Evolutionary conservation across 768 basidiomycete genomes (phyloP).

Genomic region (Mycena olivaceomarginata): DNA sequence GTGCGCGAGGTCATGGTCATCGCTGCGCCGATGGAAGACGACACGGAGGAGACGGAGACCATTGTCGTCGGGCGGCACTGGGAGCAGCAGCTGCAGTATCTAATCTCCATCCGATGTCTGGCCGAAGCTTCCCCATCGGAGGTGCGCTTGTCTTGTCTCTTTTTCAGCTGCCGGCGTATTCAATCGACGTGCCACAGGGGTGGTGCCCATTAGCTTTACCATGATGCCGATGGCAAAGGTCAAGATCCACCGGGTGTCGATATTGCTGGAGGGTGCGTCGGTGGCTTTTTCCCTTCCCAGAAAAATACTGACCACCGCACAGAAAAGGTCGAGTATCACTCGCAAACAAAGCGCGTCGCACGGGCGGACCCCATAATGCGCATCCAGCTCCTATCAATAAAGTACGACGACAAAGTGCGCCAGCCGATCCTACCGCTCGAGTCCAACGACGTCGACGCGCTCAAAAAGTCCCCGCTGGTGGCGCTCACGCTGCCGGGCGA

Average conservation of each 20-base stretch:
- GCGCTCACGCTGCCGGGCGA: slow-evolving; percentile 67
- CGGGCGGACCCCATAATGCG: slow-evolving; percentile 81
- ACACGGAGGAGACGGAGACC: slow-evolving; percentile 88
- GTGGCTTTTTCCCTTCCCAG: background rate
- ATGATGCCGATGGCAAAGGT: slow-evolving; percentile 91
- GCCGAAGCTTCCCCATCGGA: slow-evolving; percentile 89
- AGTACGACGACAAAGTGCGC: slow-evolving; percentile 70
- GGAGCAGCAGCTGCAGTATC: slow-evolving; percentile 92
- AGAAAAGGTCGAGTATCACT: slow-evolving; percentile 92
- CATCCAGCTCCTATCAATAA: slow-evolving; percentile 78
- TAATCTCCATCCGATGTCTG: slow-evolving; percentile 84
- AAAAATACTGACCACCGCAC: slow-evolving; percentile 16
- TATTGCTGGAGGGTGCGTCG: slow-evolving; percentile 86
- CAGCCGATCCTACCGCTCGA: slow-evolving; percentile 86
- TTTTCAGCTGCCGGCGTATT: background rate
- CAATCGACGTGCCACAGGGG: slow-evolving; percentile 57
- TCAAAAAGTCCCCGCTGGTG: slow-evolving; percentile 80
- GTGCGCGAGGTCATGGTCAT: slow-evolving; percentile 85
- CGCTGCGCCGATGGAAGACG: slow-evolving; percentile 86
- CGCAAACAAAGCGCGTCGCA: slow-evolving; percentile 78
- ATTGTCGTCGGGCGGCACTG: slow-evolving; percentile 92
- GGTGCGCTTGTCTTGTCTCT: slow-evolving; percentile 4
- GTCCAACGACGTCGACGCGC: slow-evolving; percentile 79
- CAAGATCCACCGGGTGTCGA: slow-evolving; percentile 84
- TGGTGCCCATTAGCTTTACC: slow-evolving; percentile 86